Percentiles rank a stretch among this genome's conserved stretches.
Conservation (phyloP, 805 yeast genomes). For the Wickerhamiella hasegawae region DNA sequence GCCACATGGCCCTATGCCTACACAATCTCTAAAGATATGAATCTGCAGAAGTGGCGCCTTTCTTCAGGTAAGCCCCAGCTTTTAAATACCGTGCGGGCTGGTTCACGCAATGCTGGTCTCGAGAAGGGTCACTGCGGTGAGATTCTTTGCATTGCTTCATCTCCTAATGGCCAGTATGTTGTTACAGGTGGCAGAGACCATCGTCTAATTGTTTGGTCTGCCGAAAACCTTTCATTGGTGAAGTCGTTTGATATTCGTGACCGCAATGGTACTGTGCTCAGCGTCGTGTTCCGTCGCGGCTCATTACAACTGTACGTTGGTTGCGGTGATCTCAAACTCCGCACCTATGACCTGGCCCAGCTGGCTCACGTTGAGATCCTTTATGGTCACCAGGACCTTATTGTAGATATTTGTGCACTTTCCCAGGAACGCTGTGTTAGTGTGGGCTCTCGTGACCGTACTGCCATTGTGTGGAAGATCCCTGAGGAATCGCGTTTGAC, state of each 20-base stretch:
- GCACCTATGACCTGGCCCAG: constrained; percentile 76
- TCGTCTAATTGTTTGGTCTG: constrained; percentile 71
- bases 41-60: constrained; percentile 62
- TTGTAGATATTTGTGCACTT: constrained; percentile 66
- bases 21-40: constrained; percentile 70
- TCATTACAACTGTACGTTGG: constrained; percentile 82
- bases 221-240: constrained; percentile 58
- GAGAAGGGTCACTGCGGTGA: constrained; percentile 62
- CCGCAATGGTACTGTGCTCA: constrained; percentile 52
- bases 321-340: constrained; percentile 79
- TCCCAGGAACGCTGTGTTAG: constrained; percentile 85
- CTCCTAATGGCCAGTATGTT: constrained; percentile 74
- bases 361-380: constrained; percentile 77
- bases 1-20: constrained; percentile 46
- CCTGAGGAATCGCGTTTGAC: constrained; percentile 89
- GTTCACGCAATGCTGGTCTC: not conserved
- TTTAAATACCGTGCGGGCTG: constrained; percentile 41
- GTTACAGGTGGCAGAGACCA: constrained; percentile 86
- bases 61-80: constrained; percentile 43
- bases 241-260: constrained; percentile 64
- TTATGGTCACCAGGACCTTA: constrained; percentile 90
- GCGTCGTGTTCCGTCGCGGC: constrained; percentile 61
- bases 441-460: constrained; percentile 88
- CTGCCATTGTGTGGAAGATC: constrained; percentile 93
- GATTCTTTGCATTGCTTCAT: constrained; percentile 62